These are phyloP conservation scores for Maudiozyma serrabonitensis DNA, from an alignment of 805 yeast species.

Conservation along the genomic window DNA sequence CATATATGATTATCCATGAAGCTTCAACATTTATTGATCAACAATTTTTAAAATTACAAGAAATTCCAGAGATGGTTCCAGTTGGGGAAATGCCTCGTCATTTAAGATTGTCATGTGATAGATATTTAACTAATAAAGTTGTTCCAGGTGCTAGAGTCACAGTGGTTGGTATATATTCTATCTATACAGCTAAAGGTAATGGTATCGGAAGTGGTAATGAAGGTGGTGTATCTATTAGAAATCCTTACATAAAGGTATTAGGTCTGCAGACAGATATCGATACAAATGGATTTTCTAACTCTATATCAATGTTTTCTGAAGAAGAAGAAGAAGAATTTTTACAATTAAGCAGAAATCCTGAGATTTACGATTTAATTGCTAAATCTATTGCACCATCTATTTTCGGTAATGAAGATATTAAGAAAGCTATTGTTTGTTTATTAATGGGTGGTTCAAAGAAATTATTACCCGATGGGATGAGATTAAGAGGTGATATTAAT, in stretches of 20 bases:
- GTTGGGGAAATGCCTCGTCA: conserved; percentile 99
- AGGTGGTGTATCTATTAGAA: conserved; percentile 70
- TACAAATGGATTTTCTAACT: conserved; percentile 46
- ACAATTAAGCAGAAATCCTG: conserved; percentile 69
- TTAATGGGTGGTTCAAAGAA: conserved; percentile 93
- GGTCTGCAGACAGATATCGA: conserved; percentile 84
- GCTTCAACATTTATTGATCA: conserved; percentile 91
- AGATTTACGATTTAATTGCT: conserved; percentile 77
- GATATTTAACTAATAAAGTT: conserved; percentile 80
- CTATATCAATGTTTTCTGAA: conserved; percentile 55
- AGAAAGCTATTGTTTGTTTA: conserved; percentile 85
- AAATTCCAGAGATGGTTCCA: conserved; percentile 97
- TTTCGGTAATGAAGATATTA: conserved; percentile 87
- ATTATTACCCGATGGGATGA: conserved; percentile 87
- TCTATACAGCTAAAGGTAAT: conserved; percentile 64
- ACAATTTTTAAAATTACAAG: conserved; percentile 87
- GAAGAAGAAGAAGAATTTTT: conserved; percentile 91
- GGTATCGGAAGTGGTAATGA: conserved; percentile 35
- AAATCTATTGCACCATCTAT: conserved; percentile 93
- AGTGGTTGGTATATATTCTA: conserved; percentile 84
- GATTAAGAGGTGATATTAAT: conserved; percentile 94
- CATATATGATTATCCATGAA: conserved; percentile 88
- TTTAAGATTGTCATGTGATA: conserved; percentile 74
- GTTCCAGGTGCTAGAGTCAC: conserved; percentile 95
- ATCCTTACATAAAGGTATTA: conserved; percentile 78